Conservation (phyloP, 768 basidiomycete genomes). For the Psilocybe cubensis region DNA sequence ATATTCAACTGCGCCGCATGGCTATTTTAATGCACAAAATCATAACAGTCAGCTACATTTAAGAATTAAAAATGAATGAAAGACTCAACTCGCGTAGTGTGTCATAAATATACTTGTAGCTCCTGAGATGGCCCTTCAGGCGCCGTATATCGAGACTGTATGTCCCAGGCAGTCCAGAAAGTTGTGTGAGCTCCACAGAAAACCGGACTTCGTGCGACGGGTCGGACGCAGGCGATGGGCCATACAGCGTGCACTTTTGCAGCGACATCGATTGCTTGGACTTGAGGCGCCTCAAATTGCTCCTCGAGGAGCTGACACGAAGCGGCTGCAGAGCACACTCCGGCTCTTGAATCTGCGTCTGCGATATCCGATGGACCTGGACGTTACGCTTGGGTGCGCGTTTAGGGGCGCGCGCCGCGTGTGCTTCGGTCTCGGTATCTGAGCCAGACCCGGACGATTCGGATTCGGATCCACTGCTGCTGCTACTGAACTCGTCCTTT, state of each 20-base stretch:
- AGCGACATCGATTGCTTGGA: neutral
- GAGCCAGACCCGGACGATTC: neutral
- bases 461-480: no score
- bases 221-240: conserved; percentile 63
- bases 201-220: conserved; percentile 91
- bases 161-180: conserved; percentile 81
- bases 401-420: neutral
- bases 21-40: no score
- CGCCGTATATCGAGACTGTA: conserved; percentile 89
- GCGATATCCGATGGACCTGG: no score
- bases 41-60: no score
- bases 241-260: conserved; percentile 51
- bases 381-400: neutral
- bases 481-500: neutral
- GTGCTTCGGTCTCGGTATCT: neutral
- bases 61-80: neutral
- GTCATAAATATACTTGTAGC: conserved; percentile 86
- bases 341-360: neutral
- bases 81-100: conserved; percentile 38
- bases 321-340: neutral
- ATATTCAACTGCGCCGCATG: no score
- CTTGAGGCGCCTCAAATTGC: neutral
- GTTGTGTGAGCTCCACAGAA: conserved; percentile 86
- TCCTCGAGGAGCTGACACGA: no score
- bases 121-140: conserved; percentile 82